phyloP scores from a whole-genome alignment of 768 basidiomycete genomes.

The Lentinus brumalis region DNA sequence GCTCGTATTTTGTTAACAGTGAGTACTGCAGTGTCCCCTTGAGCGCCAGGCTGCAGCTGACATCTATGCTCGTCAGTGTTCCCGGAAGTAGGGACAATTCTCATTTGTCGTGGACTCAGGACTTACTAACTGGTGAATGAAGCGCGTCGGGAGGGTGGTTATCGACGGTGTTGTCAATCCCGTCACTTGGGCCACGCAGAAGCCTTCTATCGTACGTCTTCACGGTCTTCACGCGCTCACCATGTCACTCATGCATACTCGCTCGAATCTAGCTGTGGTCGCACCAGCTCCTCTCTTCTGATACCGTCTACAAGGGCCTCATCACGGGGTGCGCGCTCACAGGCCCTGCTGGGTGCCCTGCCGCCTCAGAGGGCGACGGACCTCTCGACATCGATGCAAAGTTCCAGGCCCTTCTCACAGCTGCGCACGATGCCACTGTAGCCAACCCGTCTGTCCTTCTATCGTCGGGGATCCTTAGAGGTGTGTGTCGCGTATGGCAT shows the following conservation, averaged over 20 bases:
- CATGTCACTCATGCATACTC: neutral
- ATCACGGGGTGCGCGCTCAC: constrained; percentile 14
- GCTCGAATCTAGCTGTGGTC: neutral
- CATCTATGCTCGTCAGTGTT: constrained; percentile 1
- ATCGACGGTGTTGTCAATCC: constrained; percentile 5
- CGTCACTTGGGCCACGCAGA: neutral
- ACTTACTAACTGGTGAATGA: neutral
- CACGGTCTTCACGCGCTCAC: neutral
- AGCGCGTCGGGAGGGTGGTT: constrained; percentile 2
- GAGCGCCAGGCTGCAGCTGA: neutral
- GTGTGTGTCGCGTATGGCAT: neutral
- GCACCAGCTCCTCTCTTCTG: neutral
- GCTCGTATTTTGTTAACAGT: constrained; percentile 1
- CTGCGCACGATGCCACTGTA: neutral
- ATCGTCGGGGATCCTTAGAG: neutral
- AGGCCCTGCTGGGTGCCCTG: constrained; percentile 7
- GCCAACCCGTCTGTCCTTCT: neutral
- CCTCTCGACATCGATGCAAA: constrained; percentile 1
- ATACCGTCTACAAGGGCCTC: constrained; percentile 10
- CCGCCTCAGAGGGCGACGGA: neutral
- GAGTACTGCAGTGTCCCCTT: neutral
- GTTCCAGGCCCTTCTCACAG: neutral
- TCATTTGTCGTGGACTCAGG: neutral
- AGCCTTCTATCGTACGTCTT: neutral
- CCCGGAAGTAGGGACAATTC: constrained; percentile 2